phyloP scores from a whole-genome alignment of 495 filamentous ascomycete genomes.

The Lentithecium fluviatile region DNA sequence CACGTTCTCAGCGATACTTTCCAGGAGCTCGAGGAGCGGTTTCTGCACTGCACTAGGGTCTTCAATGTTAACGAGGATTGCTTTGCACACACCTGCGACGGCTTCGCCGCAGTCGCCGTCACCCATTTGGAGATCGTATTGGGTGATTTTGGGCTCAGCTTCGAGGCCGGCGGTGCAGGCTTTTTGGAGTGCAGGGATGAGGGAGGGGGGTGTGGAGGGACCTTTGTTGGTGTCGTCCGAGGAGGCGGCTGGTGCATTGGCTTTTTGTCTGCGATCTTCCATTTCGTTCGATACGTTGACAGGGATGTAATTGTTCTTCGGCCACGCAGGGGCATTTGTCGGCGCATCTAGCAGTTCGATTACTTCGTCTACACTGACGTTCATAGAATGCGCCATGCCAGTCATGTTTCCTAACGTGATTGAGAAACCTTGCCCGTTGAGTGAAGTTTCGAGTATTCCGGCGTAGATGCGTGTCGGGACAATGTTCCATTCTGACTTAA shows the following conservation, averaged over 20 bases:
- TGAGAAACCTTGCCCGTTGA: constrained; percentile 63
- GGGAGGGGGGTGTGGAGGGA: constrained; percentile 12
- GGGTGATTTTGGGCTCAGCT: constrained; percentile 59
- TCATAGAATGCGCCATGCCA: constrained; percentile 48
- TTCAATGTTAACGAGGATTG: constrained; percentile 39
- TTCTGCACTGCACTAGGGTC: constrained; percentile 40
- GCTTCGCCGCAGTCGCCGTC: constrained; percentile 66
- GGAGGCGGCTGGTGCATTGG: constrained; percentile 16
- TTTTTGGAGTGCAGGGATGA: constrained; percentile 53
- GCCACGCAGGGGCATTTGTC: constrained; percentile 55
- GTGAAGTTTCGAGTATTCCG: constrained; percentile 58
- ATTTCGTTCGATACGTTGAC: constrained; percentile 28
- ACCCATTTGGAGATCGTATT: constrained; percentile 64
- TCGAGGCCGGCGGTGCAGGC: constrained; percentile 53
- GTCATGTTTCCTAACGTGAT: constrained; percentile 57
- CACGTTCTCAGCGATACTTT: constrained; percentile 55
- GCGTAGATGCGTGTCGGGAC: constrained; percentile 43
- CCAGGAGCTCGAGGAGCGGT: constrained; percentile 52
- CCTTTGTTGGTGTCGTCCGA: constrained; percentile 1
- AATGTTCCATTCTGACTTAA: constrained; percentile 51
- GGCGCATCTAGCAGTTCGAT: constrained; percentile 53
- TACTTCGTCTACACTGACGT: constrained; percentile 49
- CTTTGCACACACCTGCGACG: constrained; percentile 48
- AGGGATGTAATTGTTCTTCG: constrained; percentile 38
- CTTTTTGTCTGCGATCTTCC: constrained; percentile 12